A percentile compares a stretch with the other conserved stretches of the same genome.
These are phyloP conservation scores for Diaporthe helianthi DNA, from an alignment of 2,329 filamentous ascomycete genomes.

Conservation along the genomic window DNA sequence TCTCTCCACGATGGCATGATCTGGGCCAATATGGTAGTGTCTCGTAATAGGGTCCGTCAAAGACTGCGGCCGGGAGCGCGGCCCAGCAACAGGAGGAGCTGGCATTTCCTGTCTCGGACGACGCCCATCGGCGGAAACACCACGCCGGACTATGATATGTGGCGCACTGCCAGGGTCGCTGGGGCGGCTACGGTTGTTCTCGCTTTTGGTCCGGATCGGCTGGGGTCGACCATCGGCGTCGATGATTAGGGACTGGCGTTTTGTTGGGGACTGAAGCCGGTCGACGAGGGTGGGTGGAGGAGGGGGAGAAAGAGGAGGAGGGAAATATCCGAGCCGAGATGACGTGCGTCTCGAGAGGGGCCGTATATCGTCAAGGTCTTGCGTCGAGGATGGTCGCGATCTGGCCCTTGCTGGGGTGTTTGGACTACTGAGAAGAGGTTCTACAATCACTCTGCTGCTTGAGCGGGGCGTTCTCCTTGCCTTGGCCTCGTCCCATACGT, in stretches of 20 bases:
- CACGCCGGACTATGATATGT: neutral
- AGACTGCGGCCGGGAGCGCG: neutral
- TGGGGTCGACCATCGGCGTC: conserved; percentile 1
- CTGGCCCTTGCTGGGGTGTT: neutral
- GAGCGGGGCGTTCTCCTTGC: neutral
- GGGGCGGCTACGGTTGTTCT: neutral
- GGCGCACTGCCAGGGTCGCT: neutral
- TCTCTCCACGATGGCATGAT: neutral
- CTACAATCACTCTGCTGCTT: neutral
- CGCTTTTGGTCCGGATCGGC: neutral
- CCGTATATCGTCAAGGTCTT: neutral
- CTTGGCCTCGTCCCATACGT: neutral
- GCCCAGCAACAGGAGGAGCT: neutral
- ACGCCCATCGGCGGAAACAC: neutral
- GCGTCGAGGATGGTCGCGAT: neutral
- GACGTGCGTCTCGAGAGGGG: neutral
- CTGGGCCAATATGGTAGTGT: too few species aligned
- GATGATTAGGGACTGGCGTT: neutral
- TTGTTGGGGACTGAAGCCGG: neutral
- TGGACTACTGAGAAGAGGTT: neutral
- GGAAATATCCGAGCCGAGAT: neutral
- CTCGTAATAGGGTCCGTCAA: too few species aligned
- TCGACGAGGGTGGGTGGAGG: neutral
- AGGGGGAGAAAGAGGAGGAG: neutral
- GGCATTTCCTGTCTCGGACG: neutral